Evolutionary conservation across 768 basidiomycete species (phyloP).

Genomic region (Chalciporus piperatus): DNA sequence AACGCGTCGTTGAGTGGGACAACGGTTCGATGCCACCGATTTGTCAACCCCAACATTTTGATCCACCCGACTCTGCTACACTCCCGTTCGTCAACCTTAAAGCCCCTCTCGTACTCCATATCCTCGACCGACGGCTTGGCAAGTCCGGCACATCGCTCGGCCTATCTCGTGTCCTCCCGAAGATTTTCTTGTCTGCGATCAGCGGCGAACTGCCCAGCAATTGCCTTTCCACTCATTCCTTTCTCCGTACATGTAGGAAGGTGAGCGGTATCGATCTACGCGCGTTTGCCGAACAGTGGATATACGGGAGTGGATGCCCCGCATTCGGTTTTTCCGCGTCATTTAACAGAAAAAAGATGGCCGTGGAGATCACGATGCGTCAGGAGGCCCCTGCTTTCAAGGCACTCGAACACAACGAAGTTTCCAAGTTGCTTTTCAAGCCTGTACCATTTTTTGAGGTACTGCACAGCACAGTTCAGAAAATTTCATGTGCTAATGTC

Average conservation of each 20-base stretch:
- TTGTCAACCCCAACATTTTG: conserved; percentile 81
- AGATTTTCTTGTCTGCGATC: conserved; percentile 90
- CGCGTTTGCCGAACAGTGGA: conserved; percentile 98
- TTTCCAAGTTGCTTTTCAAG: conserved; percentile 65
- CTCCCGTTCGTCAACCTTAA: conserved; percentile 94
- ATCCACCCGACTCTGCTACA: conserved; percentile 77
- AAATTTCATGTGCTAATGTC: conserved; percentile 1
- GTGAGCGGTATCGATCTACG: conserved; percentile 88
- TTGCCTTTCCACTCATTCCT: conserved; percentile 83
- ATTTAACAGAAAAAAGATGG: conserved; percentile 98
- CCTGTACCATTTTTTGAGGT: conserved; percentile 92
- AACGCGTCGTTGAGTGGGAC: conserved; percentile 85
- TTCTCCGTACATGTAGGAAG: conserved; percentile 89
- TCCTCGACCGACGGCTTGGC: conserved; percentile 88
- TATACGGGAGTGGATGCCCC: conserved; percentile 96
- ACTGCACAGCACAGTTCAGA: conserved; percentile 12
- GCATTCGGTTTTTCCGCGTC: conserved; percentile 84
- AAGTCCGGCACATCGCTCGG: conserved; percentile 96
- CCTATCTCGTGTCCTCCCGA: conserved; percentile 90
- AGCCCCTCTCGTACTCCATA: conserved; percentile 93
- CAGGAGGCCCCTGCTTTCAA: conserved; percentile 82
- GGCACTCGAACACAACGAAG: conserved; percentile 62
- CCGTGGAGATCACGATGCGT: conserved; percentile 92
- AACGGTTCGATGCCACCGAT: conserved; percentile 88
- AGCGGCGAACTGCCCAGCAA: conserved; percentile 88